A percentile compares a stretch with the other conserved stretches of the same genome.
These are phyloP conservation scores for Fusarium austroafricanum DNA, from an alignment of 2,329 filamentous ascomycete genomes.

Conservation along the genomic window DNA sequence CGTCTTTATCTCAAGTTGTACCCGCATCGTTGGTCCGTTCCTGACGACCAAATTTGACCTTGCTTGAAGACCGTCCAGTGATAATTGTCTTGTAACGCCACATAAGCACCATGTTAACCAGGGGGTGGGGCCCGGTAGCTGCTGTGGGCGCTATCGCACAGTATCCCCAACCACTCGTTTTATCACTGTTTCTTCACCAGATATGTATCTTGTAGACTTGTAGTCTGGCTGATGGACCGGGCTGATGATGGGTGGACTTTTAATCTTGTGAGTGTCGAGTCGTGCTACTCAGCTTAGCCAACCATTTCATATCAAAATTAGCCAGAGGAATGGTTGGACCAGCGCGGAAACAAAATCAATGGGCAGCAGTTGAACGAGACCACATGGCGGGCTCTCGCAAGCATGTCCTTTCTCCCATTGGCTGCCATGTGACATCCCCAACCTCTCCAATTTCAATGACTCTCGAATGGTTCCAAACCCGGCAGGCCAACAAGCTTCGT, in stretches of 20 bases:
- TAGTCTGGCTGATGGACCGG: slow-evolving; percentile 1
- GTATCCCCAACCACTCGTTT: slow-evolving; percentile 32
- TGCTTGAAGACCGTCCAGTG: slow-evolving; percentile 27
- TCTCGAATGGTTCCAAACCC: slow-evolving; percentile 18
- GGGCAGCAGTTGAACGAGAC: slow-evolving; percentile 22
- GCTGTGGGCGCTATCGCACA: slow-evolving; percentile 19
- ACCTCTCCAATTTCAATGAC: slow-evolving; percentile 37
- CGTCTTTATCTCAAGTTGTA: slow-evolving; percentile 11
- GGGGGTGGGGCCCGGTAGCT: slow-evolving; percentile 28
- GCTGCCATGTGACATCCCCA: slow-evolving; percentile 40
- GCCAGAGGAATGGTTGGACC: slow-evolving; percentile 12
- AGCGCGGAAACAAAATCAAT: not conserved
- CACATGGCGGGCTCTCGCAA: slow-evolving; percentile 29
- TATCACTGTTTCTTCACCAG: not conserved
- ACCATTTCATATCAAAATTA: slow-evolving; percentile 5
- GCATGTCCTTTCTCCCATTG: slow-evolving; percentile 26
- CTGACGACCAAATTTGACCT: slow-evolving; percentile 33
- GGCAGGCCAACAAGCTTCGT: slow-evolving; percentile 34
- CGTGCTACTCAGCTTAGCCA: slow-evolving; percentile 22
- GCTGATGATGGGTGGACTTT: slow-evolving; percentile 1
- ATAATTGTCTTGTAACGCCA: slow-evolving; percentile 31
- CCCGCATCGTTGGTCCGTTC: slow-evolving; percentile 30
- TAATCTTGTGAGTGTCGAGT: slow-evolving; percentile 4
- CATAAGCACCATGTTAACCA: slow-evolving; percentile 38
- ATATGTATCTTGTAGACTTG: not conserved